These are phyloP conservation scores for Trichophaea hybrida DNA, from an alignment of 2,329 filamentous ascomycete species.

Conservation along the genomic window DNA sequence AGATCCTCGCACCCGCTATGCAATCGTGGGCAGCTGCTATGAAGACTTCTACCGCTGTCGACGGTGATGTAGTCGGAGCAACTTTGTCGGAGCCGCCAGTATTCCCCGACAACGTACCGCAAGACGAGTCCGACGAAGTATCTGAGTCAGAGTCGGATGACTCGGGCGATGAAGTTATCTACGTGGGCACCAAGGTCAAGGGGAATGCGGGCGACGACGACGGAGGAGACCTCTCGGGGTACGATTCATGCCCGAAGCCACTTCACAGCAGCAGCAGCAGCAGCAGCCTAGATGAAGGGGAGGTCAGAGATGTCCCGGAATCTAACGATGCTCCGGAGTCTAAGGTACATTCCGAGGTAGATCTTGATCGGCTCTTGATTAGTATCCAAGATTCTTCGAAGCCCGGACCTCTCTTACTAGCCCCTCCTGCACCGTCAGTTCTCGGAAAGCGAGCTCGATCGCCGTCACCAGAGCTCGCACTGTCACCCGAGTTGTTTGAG, in stretches of 20 bases:
- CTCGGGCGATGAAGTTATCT: too few species aligned
- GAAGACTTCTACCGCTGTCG: too few species aligned
- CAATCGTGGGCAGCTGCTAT: too few species aligned
- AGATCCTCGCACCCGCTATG: too few species aligned
- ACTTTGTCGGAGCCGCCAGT: too few species aligned
- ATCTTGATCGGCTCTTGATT: not conserved
- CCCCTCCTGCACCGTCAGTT: not conserved
- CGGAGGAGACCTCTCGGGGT: not conserved
- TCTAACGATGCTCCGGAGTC: not conserved
- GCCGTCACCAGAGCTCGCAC: not conserved
- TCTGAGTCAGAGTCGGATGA: too few species aligned
- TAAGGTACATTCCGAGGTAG: not conserved
- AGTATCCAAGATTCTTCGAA: not conserved
- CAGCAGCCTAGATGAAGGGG: not conserved
- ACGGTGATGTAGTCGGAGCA: too few species aligned
- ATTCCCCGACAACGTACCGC: too few species aligned
- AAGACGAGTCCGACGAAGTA: too few species aligned
- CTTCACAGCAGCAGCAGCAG: not conserved
- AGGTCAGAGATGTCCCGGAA: not conserved
- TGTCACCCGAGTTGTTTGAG: not conserved
- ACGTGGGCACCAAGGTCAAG: not conserved
- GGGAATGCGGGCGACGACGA: not conserved
- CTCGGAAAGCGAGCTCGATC: not conserved
- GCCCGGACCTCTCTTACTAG: not conserved
- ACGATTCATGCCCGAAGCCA: not conserved